Evolutionary conservation across 768 basidiomycete species (phyloP).

Genomic region (Agrocybe praecox): DNA sequence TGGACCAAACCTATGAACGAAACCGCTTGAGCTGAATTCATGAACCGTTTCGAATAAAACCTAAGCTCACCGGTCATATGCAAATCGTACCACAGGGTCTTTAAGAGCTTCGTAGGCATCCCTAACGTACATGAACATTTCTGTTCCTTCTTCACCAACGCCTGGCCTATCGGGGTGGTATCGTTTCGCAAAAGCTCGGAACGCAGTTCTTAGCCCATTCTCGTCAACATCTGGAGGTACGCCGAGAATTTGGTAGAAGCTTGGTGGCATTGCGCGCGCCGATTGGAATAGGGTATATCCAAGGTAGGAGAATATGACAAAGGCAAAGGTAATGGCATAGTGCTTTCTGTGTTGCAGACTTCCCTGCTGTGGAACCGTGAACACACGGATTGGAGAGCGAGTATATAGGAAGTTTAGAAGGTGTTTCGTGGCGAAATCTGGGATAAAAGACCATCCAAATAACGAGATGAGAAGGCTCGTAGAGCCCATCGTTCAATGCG

Average conservation of each 20-base stretch:
- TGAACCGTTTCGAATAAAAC: neutral
- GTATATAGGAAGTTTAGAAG: slow-evolving; percentile 50
- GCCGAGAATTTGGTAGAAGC: slow-evolving; percentile 78
- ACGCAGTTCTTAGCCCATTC: slow-evolving; percentile 66
- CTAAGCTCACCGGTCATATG: slow-evolving; percentile 73
- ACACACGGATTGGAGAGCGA: slow-evolving; percentile 27
- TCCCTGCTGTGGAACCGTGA: slow-evolving; percentile 40
- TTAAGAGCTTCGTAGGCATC: slow-evolving; percentile 80
- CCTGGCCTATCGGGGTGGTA: slow-evolving; percentile 78
- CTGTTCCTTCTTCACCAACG: slow-evolving; percentile 57
- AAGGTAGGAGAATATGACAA: slow-evolving; percentile 68
- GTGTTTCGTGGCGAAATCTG: slow-evolving; percentile 59
- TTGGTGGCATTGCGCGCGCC: slow-evolving; percentile 58
- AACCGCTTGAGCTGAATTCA: neutral
- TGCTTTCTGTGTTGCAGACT: slow-evolving; percentile 53
- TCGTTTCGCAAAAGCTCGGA: slow-evolving; percentile 71
- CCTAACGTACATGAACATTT: slow-evolving; percentile 68
- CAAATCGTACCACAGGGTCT: slow-evolving; percentile 77
- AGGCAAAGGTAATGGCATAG: slow-evolving; percentile 63
- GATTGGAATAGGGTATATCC: slow-evolving; percentile 64
- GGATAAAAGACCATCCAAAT: slow-evolving; percentile 68
- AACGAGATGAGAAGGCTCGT: slow-evolving; percentile 32
- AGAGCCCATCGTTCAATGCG: slow-evolving; percentile 17
- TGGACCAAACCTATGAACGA: slow-evolving; percentile 71
- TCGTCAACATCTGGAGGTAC: slow-evolving; percentile 68